A percentile compares a stretch with the other conserved stretches of the same genome.
These are phyloP conservation scores for Euphorbia schlechtendalii DNA, from an alignment of 441 rosid species.

Conservation along the genomic window DNA sequence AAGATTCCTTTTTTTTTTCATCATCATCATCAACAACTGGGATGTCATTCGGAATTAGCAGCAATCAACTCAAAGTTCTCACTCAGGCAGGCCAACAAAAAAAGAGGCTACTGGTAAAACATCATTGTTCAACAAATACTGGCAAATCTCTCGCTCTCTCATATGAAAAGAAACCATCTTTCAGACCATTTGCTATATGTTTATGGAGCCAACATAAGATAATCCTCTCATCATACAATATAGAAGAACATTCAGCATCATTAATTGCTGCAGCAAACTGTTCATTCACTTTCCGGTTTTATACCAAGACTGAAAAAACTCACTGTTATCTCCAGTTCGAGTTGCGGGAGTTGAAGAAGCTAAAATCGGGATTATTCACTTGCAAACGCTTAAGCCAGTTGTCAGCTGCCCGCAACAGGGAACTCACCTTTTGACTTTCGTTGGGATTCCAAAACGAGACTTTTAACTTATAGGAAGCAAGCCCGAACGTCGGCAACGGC, in stretches of 20 bases:
- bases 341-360: constrained; percentile 52
- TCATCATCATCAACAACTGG: constrained; percentile 4
- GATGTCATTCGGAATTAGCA: constrained; percentile 18
- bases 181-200: neutral
- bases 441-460: constrained; percentile 67
- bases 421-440: constrained; percentile 50
- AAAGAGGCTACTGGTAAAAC: constrained; percentile 8
- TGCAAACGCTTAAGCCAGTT: constrained; percentile 58
- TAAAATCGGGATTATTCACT: constrained; percentile 73
- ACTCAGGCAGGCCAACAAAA: neutral
- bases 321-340: constrained; percentile 25
- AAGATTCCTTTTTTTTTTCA: neutral
- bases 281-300: neutral
- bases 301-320: too few relatives aligned
- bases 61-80: neutral
- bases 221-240: neutral
- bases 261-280: neutral
- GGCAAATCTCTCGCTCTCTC: constrained; percentile 11
- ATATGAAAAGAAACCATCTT: constrained; percentile 8
- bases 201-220: neutral
- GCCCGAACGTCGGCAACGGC: constrained; percentile 58
- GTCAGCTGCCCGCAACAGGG: constrained; percentile 55
- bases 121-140: constrained; percentile 9
- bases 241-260: neutral
- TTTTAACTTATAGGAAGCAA: constrained; percentile 75